Evolutionary conservation across 768 basidiomycete genomes (phyloP), one percentile per base, ranked within the genome.

Genomic region (Lyophyllum atratum): DNA sequence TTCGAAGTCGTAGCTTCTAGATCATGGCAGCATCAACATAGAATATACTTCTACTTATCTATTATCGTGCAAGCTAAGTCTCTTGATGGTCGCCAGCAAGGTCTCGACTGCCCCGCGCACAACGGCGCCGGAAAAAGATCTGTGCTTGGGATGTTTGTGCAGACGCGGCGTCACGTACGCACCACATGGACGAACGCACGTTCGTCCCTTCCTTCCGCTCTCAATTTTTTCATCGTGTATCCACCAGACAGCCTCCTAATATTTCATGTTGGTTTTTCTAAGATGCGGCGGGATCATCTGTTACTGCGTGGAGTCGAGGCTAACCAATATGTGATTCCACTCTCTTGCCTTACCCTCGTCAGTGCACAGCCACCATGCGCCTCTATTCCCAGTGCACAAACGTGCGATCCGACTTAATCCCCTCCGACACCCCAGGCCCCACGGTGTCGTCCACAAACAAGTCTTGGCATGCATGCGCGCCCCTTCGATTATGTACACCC

Each of bases 401-500:
- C 59, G 59, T 60, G 59, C 55, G 54, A 45, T 33, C 39, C 42
- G n/a, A 48, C 50, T n/a, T n/a, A 24, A 49, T 21, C 21, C 29
- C 45, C 49, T 46, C 31, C n/a, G 24, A 28, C 39, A 44, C 3
- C 4, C 11, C 14, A 37, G 3, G 34, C 29, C 55, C 37, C 25
- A 40, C 49, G 25, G 17, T 46, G 45, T 46, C 3, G 28, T 31
- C 22, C 43, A 40, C 48, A 12, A 49, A 11, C n/a, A 26, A 10
- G 24, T 22, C 25, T 28, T 26, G 45, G 15, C 45, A 46, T 26
- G 45, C 25, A 46, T 46, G 45, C 45, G 45, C 45, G 45, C 28
- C 6, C 25, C 45, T 46, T 11, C 21, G 9, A 43, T 31, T 31
- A 43, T 8, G 17, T 44, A 26, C 26, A 28, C 48, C n/a, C n/a